Evolutionary conservation across 148 eudicot species (phyloP), one percentile per base, ranked within the genome.

Genomic region (Pharnaceum exiguum): DNA sequence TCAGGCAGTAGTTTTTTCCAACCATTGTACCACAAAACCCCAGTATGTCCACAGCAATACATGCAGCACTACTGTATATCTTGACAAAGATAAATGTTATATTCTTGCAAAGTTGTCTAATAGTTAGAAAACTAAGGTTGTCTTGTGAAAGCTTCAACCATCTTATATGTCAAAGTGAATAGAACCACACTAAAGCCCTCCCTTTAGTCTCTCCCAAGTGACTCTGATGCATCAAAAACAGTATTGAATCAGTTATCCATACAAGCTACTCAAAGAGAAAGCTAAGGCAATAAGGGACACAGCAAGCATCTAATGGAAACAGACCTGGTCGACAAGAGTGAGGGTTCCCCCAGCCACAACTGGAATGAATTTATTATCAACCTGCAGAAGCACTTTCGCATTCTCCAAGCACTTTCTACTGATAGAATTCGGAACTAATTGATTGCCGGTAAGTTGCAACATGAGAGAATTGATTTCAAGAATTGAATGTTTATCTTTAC

Each of bases 351-450:
- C 71, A 59, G 79, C 89, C 73, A 93, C 91, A 62, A 89, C 79
- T 24, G 99, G 87, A 78, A 93, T 93, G 77, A 79, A 93, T 70
- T 93, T 93, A 79, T 74, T 83, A 69, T 89, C 99, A 53, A 93
- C 85, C 74, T 93, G 99, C 52, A 55, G 70, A 65, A 93, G 95
- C 65, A 86, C 91, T 75, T 71, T 82, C 65, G 87, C 80, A 65
- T 73, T 68, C 59, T 75, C 79, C 63, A 93, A 66, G 61, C 67
- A 79, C 17, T 27, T 80, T 75, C 79, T 86, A 31, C 61, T 77
- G 55, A 85, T 82, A 27, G 89, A 82, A 57, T 78, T 76, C 51
- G 99, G 99, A 77, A 93, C 75, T 67, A 93, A 68, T 17, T 77
- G 65, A 63, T 83, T 87, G 55, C 87, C 85, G 69, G 80, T 71